Base-by-base conservation (phyloP, 305 asterid species). In the Fraxinus latifolia region DNA sequence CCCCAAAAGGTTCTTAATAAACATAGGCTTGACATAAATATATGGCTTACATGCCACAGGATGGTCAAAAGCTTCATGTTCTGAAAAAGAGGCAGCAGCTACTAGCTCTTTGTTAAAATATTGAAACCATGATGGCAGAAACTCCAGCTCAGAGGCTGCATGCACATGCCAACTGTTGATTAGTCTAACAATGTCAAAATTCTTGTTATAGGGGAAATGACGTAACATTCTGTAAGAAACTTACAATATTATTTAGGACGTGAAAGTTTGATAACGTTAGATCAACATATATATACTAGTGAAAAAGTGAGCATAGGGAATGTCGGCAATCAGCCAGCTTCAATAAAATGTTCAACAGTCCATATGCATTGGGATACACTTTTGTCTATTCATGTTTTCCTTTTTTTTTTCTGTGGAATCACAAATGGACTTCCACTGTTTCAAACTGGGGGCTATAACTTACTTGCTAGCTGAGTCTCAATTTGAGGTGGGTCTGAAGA, bases 41-140 rank as follows among this genome's bases (percentile, higher is more conserved):
- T 62, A 7, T 62, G 37, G 36, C 97, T 87, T 91, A 96, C 99
- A 96, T 70, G 99, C 97, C 86, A 96, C 99, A 23, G 99, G 99
- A 91, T 96, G 98, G 82, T 96, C 98, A 89, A 96, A 94, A 83
- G 98, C 89, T 89, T 96, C 99, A 83, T 96, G 98, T 83, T 94
- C 98, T 31, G 99, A 90, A 87, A 96, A 96, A 73, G 99, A 90
- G 81, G 86, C 98, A 3, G 91, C 84, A 27, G 84, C 93, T 72
- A 92, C 88, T 75, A 94, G 94, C 95, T 96, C 98, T 86, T 91
- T 88, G 89, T 94, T 96, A 84, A 94, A 96, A 86, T 79, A 86
- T 27, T 87, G 95, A 86, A 96, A 93, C 99, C 99, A 96, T 39
- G 95, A 84, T 9, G 98, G 98, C 80, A 90, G 89, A 81, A 91